A percentile compares a stretch with the other conserved stretches of the same genome.
Conservation (phyloP, 345 rosid species). For the Eucalyptus sp. region DNA sequence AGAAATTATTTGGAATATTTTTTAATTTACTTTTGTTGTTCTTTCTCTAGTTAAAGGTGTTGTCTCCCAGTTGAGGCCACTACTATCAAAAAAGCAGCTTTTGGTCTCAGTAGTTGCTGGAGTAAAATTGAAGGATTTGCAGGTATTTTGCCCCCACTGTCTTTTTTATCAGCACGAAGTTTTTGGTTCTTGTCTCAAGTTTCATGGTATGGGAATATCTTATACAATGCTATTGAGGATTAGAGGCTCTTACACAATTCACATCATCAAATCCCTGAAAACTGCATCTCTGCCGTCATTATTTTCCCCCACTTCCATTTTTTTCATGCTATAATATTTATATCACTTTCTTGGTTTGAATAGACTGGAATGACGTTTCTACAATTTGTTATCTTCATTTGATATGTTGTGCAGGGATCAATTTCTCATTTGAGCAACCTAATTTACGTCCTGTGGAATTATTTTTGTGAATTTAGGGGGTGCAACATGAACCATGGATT, state of each 20-base stretch:
- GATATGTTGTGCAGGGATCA: not conserved
- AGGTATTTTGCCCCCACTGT: constrained; percentile 30
- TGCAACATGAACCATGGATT: not conserved
- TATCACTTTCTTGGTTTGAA: not conserved
- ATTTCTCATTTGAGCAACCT: not conserved
- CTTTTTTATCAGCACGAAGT: not conserved
- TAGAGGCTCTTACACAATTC: not conserved
- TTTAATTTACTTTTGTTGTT: not conserved
- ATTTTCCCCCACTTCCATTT: not conserved
- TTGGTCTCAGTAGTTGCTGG: constrained; percentile 94
- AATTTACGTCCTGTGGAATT: not conserved
- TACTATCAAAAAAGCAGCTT: constrained; percentile 57
- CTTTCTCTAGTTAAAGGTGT: constrained; percentile 49
- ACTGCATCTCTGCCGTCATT: not conserved
- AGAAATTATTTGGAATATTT: not conserved
- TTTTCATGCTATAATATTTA: not conserved
- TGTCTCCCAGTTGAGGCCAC: constrained; percentile 42
- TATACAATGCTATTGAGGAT: not conserved
- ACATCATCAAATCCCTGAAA: not conserved
- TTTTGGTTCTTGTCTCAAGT: not conserved
- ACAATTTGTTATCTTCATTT: not conserved
- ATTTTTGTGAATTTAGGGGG: not conserved
- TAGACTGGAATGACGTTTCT: not conserved
- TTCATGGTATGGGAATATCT: not conserved
- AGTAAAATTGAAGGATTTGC: constrained; percentile 63